These are phyloP conservation scores for Ascochyta koolunga DNA, from an alignment of 2,329 filamentous ascomycete genomes.

Conservation along the genomic window DNA sequence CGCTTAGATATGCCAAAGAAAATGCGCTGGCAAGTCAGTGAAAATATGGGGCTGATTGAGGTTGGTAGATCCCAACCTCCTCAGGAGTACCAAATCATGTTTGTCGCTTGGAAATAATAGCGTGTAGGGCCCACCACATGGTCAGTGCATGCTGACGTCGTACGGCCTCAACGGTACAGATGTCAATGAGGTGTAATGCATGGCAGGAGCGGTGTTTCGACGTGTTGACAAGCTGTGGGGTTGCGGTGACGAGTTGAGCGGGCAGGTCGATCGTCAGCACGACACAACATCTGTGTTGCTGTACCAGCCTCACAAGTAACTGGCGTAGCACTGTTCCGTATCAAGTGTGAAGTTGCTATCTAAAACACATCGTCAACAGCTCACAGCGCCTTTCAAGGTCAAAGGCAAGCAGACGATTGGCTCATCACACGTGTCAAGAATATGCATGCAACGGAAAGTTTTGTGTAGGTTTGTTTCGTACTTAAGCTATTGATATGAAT, in stretches of 20 bases:
- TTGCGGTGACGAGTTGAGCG: background rate
- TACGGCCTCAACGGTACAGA: background rate
- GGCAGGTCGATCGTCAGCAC: background rate
- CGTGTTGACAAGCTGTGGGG: background rate
- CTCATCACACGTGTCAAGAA: background rate
- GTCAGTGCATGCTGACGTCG: constrained; percentile 24
- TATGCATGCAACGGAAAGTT: background rate
- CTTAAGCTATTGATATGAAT: too few relatives aligned
- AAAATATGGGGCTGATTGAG: constrained; percentile 30
- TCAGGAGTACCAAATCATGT: constrained; percentile 25
- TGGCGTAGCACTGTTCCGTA: background rate
- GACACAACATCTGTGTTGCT: background rate
- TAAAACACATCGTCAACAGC: background rate
- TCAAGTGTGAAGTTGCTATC: background rate
- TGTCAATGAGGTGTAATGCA: background rate
- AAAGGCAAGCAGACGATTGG: background rate
- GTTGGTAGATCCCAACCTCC: constrained; percentile 33
- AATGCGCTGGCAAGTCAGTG: constrained; percentile 12
- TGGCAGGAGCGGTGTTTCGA: background rate
- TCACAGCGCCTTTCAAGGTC: background rate
- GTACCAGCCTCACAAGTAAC: background rate
- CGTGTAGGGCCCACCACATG: constrained; percentile 17
- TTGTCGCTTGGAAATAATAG: constrained; percentile 26
- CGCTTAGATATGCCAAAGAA: constrained; percentile 1
- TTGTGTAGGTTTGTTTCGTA: too few relatives aligned